Conservation (phyloP, 805 yeast genomes). For the Candida loeiensis region DNA sequence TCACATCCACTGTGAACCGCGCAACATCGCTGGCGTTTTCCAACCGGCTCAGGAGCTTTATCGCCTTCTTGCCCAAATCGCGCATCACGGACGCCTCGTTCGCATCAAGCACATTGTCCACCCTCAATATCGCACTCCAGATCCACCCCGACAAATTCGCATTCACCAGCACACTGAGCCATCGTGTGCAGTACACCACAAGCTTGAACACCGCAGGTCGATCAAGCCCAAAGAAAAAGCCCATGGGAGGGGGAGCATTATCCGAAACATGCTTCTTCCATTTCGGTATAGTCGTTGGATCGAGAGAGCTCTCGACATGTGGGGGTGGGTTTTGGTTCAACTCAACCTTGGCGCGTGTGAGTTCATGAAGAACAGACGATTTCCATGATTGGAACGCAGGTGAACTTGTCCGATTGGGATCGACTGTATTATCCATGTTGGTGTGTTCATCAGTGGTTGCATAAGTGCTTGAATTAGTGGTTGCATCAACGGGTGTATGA, state of each 20-base stretch:
- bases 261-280: constrained; percentile 33
- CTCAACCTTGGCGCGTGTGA: constrained; percentile 10
- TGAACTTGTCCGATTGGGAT: too few species aligned
- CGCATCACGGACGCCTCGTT: constrained; percentile 33
- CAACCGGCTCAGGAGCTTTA: constrained; percentile 20
- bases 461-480: not conserved
- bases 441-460: not conserved
- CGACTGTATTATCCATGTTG: too few species aligned
- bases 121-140: constrained; percentile 29
- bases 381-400: not conserved
- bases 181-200: constrained; percentile 32
- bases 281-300: constrained; percentile 7
- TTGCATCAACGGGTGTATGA: too few species aligned
- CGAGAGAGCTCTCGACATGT: not conserved
- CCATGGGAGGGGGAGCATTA: constrained; percentile 26
- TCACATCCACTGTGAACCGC: constrained; percentile 27
- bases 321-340: constrained; percentile 1
- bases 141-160: constrained; percentile 34
- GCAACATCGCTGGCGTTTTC: constrained; percentile 13
- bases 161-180: constrained; percentile 33
- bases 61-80: constrained; percentile 38
- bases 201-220: constrained; percentile 33
- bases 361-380: constrained; percentile 1
- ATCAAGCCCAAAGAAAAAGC: constrained; percentile 21
- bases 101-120: constrained; percentile 33